These are phyloP conservation scores for Centaurea solstitialis DNA, from an alignment of 129 eudicot species.

Conservation along the genomic window DNA sequence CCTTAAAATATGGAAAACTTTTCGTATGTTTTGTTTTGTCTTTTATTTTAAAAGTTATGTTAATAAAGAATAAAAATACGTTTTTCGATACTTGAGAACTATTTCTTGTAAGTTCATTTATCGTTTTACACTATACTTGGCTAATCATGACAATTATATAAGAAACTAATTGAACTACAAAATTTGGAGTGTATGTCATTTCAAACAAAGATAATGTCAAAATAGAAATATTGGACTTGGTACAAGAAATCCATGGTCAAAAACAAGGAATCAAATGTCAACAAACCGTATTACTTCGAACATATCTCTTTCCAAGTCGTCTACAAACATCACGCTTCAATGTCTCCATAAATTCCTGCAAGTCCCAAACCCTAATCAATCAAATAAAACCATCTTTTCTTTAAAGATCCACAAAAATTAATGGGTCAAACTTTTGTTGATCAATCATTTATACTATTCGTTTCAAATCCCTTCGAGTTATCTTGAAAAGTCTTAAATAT, in stretches of 20 bases:
- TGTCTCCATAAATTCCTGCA: constrained; percentile 68
- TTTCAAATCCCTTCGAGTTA: background rate
- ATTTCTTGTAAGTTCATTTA: no score
- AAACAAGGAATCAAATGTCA: constrained; percentile 1
- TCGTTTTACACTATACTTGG: no score
- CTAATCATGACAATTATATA: no score
- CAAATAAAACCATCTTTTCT: background rate
- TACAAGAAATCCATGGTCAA: background rate
- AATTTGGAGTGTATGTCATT: background rate
- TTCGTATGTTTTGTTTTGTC: no score
- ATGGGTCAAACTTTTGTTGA: no score
- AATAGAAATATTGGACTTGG: background rate
- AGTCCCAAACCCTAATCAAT: background rate
- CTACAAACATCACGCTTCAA: constrained; percentile 55
- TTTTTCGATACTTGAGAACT: no score
- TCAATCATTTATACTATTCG: background rate
- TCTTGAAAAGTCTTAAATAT: background rate
- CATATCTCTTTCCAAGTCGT: constrained; percentile 48
- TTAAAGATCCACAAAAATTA: background rate
- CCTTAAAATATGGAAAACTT: no score
- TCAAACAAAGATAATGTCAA: background rate
- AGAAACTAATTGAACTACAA: no score
- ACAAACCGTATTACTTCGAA: background rate
- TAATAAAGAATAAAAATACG: no score
- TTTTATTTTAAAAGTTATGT: no score